These are phyloP conservation scores for Candida mesenterica DNA, from an alignment of 1,139 yeast species.

Conservation along the genomic window DNA sequence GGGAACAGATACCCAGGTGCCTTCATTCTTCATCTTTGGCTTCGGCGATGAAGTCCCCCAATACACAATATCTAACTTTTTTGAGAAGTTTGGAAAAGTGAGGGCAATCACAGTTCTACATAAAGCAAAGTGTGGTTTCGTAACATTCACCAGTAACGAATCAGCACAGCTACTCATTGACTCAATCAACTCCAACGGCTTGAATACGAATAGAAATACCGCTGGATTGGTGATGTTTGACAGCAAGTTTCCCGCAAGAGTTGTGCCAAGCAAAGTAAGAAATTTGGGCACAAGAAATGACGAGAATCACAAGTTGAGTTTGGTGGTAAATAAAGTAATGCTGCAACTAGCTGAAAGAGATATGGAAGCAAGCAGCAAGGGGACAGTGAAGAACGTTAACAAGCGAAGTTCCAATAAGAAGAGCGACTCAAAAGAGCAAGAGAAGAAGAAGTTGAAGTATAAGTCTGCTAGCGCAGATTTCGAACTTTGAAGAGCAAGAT, in stretches of 20 bases:
- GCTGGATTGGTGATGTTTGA: constrained; percentile 39
- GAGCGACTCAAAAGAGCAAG: background rate
- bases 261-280: constrained; percentile 65
- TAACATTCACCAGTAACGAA: constrained; percentile 48
- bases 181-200: constrained; percentile 27
- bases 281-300: constrained; percentile 46
- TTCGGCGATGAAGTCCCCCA: constrained; percentile 66
- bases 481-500: constrained; percentile 9
- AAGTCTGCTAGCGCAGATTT: constrained; percentile 18
- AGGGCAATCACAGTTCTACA: constrained; percentile 55
- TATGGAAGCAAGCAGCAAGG: constrained; percentile 1
- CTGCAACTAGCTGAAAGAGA: constrained; percentile 51
- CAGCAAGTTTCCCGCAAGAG: constrained; percentile 47
- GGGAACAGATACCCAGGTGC: constrained; percentile 42
- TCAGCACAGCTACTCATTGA: constrained; percentile 58
- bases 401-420: constrained; percentile 1
- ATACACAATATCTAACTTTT: constrained; percentile 51
- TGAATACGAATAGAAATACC: constrained; percentile 26
- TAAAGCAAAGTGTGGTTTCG: constrained; percentile 63
- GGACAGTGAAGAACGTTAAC: constrained; percentile 4
- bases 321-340: constrained; percentile 58
- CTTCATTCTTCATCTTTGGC: constrained; percentile 72
- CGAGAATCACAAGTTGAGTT: constrained; percentile 52
- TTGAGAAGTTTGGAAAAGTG: constrained; percentile 45
- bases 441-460: constrained; percentile 10